phyloP scores from a whole-genome alignment of 2,329 filamentous ascomycete genomes.

The Chaetomium sp. region DNA sequence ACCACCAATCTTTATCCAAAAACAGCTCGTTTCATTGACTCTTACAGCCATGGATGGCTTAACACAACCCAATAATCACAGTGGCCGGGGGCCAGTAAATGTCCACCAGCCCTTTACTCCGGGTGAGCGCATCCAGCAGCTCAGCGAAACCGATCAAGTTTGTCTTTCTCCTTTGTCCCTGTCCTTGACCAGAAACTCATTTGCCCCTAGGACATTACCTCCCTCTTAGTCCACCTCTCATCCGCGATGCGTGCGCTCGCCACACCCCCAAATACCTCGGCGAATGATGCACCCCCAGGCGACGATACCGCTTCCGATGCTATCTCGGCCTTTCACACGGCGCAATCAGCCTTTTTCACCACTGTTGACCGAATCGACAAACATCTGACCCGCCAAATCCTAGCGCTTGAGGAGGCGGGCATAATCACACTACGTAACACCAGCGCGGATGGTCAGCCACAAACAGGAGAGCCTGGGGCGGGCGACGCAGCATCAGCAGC shows the following conservation, averaged over 20 bases:
- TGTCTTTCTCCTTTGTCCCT: constrained; percentile 16
- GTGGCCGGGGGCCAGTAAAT: constrained; percentile 11
- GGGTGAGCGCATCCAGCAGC: constrained; percentile 71
- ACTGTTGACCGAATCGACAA: constrained; percentile 70
- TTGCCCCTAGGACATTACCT: constrained; percentile 33
- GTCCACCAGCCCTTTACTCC: constrained; percentile 56
- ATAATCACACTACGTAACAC: constrained; percentile 50
- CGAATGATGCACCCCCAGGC: constrained; percentile 21
- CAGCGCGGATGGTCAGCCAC: too few species aligned
- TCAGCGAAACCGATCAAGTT: constrained; percentile 71
- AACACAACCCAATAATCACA: not conserved
- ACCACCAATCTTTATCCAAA: not conserved
- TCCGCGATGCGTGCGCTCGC: constrained; percentile 58
- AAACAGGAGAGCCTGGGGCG: not conserved
- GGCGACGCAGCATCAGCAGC: not conserved
- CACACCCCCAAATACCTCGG: constrained; percentile 28
- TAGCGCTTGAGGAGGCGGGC: constrained; percentile 73
- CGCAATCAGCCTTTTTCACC: constrained; percentile 61
- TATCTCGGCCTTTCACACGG: constrained; percentile 50
- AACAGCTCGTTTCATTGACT: not conserved
- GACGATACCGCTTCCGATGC: constrained; percentile 41
- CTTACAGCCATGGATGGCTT: constrained; percentile 13
- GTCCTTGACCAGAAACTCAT: constrained; percentile 25
- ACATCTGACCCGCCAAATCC: constrained; percentile 66
- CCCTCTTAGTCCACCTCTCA: constrained; percentile 44